These are phyloP conservation scores for Pleurostoma richardsiae DNA, from an alignment of 2,329 filamentous ascomycete species.

Conservation along the genomic window DNA sequence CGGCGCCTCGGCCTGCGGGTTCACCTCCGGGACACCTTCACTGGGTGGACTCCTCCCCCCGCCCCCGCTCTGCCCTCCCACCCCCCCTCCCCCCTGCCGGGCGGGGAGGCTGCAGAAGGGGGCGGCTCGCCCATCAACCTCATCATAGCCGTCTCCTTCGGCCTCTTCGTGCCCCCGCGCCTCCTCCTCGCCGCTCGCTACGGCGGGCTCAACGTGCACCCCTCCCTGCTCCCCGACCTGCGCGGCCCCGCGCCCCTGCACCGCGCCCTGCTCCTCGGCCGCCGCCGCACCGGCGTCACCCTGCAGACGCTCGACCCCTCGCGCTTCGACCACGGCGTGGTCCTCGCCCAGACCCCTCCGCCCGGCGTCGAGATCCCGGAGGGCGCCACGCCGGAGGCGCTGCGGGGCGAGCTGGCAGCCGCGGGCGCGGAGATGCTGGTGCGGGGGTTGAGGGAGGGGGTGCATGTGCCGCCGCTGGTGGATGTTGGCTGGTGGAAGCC, in stretches of 20 bases:
- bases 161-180: constrained; percentile 76
- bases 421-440: constrained; percentile 69
- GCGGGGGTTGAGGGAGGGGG: constrained; percentile 52
- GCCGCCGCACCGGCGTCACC: constrained; percentile 65
- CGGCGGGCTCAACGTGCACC: constrained; percentile 90
- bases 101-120: constrained; percentile 11
- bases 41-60: constrained; percentile 54
- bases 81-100: constrained; percentile 42
- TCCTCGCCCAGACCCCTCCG: constrained; percentile 64
- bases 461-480: constrained; percentile 61
- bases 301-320: constrained; percentile 79
- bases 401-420: constrained; percentile 50
- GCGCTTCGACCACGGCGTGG: constrained; percentile 72
- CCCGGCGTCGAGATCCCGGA: constrained; percentile 50
- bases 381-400: constrained; percentile 36
- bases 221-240: constrained; percentile 82
- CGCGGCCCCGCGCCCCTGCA: constrained; percentile 84
- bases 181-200: constrained; percentile 68
- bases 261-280: constrained; percentile 66
- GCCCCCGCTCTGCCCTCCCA: constrained; percentile 10
- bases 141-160: constrained; percentile 90
- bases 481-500: constrained; percentile 20
- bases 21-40: constrained; percentile 78
- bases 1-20: constrained; percentile 58
- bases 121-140: constrained; percentile 53